Conservation (phyloP, 1,139 yeast species). For the Pichia cactophila region DNA sequence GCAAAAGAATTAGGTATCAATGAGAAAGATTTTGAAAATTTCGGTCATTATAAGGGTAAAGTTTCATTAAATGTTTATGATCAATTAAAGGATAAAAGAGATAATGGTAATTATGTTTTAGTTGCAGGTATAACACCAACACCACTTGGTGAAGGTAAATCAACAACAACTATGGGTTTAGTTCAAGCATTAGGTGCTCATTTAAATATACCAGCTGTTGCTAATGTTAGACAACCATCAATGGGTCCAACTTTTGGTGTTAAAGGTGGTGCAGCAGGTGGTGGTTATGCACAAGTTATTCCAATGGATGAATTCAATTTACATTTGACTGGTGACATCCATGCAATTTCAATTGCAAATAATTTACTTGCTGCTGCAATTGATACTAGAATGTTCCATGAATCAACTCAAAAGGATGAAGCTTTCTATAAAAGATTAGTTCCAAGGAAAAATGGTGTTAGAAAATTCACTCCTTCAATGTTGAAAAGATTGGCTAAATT, state of each 20-base stretch:
- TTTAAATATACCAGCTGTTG: constrained; percentile 58
- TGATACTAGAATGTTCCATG: constrained; percentile 80
- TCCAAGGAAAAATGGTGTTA: constrained; percentile 58
- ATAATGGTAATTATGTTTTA: constrained; percentile 61
- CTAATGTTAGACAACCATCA: constrained; percentile 78
- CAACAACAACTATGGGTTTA: constrained; percentile 72
- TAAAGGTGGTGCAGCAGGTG: constrained; percentile 88
- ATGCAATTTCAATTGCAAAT: constrained; percentile 75
- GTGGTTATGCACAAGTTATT: constrained; percentile 78
- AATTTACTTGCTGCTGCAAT: constrained; percentile 77
- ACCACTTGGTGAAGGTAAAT: constrained; percentile 77
- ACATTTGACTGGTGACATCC: constrained; percentile 82
- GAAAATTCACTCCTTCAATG: constrained; percentile 64
- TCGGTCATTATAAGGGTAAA: constrained; percentile 70
- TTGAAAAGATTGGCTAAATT: constrained; percentile 52
- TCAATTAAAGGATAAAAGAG: constrained; percentile 49
- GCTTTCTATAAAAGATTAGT: constrained; percentile 65
- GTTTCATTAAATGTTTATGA: constrained; percentile 53
- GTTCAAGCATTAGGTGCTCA: constrained; percentile 79
- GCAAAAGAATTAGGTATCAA: constrained; percentile 60
- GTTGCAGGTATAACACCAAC: constrained; percentile 83
- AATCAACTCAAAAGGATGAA: constrained; percentile 55
- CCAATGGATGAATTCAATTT: constrained; percentile 86
- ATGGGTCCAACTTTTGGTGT: constrained; percentile 89
- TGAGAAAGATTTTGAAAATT: constrained; percentile 59